phyloP scores from a whole-genome alignment of 2,329 filamentous ascomycete species.

The Trichocomaceae sp. region DNA sequence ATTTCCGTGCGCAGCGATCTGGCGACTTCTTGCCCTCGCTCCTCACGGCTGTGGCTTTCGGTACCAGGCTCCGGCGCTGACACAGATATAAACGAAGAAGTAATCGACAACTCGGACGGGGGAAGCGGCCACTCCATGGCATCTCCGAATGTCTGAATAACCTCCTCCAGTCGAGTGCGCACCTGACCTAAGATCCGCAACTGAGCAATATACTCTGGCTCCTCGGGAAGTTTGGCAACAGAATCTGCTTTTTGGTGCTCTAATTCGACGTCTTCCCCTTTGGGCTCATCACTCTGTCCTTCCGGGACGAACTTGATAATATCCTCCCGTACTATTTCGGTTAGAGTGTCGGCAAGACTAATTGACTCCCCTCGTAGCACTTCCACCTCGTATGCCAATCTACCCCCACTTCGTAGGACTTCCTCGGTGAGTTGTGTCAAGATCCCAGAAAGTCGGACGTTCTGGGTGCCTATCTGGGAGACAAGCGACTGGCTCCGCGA shows the following conservation, averaged over 20 bases:
- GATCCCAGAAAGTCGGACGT: constrained; percentile 69
- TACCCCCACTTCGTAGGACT: constrained; percentile 79
- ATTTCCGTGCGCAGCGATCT: constrained; percentile 62
- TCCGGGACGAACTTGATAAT: constrained; percentile 64
- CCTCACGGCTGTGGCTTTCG: constrained; percentile 65
- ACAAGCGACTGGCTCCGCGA: constrained; percentile 76
- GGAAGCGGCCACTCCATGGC: constrained; percentile 94
- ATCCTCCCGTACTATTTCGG: constrained; percentile 64
- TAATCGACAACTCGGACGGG: constrained; percentile 75
- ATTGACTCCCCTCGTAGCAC: constrained; percentile 81
- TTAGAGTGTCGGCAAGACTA: constrained; percentile 70
- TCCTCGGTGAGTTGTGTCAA: constrained; percentile 91
- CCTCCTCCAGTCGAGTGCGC: constrained; percentile 73
- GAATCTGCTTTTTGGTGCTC: constrained; percentile 3
- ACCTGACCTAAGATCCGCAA: constrained; percentile 78
- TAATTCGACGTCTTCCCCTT: background rate
- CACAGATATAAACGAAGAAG: constrained; percentile 81
- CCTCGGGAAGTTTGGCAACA: constrained; percentile 21
- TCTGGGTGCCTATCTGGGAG: constrained; percentile 82
- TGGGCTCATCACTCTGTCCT: constrained; percentile 21
- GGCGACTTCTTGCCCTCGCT: constrained; percentile 78
- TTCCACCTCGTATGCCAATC: constrained; percentile 91
- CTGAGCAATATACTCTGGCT: constrained; percentile 66
- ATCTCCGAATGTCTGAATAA: constrained; percentile 86
- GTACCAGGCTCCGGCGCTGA: constrained; percentile 71